phyloP scores from a whole-genome alignment of 331 rosid genomes.

The Phaseolus coccineus region DNA sequence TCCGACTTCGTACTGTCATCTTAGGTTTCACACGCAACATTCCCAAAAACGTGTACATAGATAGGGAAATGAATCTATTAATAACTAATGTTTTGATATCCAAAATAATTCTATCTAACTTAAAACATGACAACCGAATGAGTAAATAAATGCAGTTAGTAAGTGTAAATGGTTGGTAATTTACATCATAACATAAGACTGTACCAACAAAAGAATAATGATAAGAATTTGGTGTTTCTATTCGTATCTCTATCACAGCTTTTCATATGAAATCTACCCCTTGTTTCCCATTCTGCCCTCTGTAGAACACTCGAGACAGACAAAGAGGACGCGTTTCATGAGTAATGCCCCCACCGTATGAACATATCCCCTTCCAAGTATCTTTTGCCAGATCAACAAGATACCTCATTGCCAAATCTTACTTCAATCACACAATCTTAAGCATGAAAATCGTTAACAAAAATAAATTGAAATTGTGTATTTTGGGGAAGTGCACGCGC shows the following conservation, averaged over 20 bases:
- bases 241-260: constrained; percentile 18
- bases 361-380: constrained; percentile 27
- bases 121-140: no score
- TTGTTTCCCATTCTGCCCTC: not conserved
- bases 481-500: not conserved
- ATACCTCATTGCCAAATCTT: not conserved
- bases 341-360: not conserved
- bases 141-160: not conserved
- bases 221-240: not conserved
- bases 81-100: no score
- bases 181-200: no score
- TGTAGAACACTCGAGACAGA: not conserved
- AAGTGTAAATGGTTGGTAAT: not conserved
- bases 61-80: no score
- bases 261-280: constrained; percentile 22
- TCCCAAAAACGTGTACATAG: not conserved
- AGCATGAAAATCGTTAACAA: not conserved
- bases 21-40: constrained; percentile 35
- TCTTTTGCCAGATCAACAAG: constrained; percentile 8
- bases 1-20: constrained; percentile 19
- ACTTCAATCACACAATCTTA: no score
- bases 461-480: not conserved
- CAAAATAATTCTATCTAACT: no score
- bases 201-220: not conserved
- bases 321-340: not conserved